Conservation (phyloP, 345 rosid genomes). For the Eucalyptus pumila region DNA sequence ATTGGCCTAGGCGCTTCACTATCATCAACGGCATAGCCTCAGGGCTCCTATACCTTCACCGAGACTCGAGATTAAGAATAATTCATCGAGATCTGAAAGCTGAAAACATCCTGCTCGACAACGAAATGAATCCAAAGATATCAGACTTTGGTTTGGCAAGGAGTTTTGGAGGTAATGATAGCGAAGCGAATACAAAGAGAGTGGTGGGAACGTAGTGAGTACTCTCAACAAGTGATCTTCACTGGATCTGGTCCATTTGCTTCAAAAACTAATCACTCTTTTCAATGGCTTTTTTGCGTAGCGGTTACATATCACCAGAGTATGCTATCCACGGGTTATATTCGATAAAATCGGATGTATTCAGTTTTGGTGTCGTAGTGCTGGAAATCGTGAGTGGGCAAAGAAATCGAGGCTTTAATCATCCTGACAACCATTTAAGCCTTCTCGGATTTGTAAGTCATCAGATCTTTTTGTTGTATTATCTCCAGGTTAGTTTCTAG, state of each 20-base stretch:
- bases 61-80: neutral
- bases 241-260: neutral
- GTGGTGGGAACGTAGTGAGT: no score
- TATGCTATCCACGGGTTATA: conserved; percentile 2
- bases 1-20: neutral
- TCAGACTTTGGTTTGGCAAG: no score
- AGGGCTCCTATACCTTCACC: neutral
- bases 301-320: conserved; percentile 24
- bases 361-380: conserved; percentile 14
- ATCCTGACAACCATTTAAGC: neutral
- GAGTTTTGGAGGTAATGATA: no score
- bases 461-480: neutral
- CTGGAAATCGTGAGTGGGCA: conserved; percentile 14
- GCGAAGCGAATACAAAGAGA: no score
- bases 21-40: neutral
- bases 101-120: neutral
- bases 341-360: conserved; percentile 15
- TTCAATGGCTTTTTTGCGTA: neutral
- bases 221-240: neutral
- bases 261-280: neutral
- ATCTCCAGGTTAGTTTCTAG: neutral
- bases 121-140: neutral
- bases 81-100: neutral
- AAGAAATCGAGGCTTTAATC: conserved; percentile 5
- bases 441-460: neutral